Base-by-base conservation (phyloP, 2,329 filamentous ascomycete genomes). In the Pseudocercospora musae region DNA sequence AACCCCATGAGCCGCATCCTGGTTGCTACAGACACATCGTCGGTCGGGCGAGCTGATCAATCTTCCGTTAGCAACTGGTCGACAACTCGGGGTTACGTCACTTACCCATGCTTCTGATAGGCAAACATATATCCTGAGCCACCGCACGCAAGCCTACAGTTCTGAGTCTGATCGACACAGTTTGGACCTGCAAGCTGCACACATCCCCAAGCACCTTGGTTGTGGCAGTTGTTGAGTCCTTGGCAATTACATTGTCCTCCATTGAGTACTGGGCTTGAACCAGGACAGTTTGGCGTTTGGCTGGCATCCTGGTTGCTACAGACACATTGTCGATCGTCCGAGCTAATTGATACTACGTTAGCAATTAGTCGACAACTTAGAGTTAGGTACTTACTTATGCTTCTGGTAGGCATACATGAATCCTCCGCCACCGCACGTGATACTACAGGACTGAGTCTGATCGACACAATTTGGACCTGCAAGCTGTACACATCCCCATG, bases 401-500 rank as follows among this genome's bases (percentile, higher is more conserved):
- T 58, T 62, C 48, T 53, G 27, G 18, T 62, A 62, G 8, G 54
- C 44, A 53, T 44, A 57, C 15, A 25, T 25, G 6, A 25, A 25
- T 3, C 23, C 23, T 25, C 23, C 23, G 15, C 21, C 18, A 18
- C 27, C 44, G 21, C 59, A 61, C 3, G 40, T 29, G 13, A 18
- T 15, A 57, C 57, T 54, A 53, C 59, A 61, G 13, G 10, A 27
- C 20, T 52, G 15, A 11, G 59, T 62, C 54, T 58, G 53, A 15
- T 53, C 54, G 15, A 62, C 59, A 44, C 59, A 62, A 18, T 58
- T 52, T 13, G 44, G 54, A 4, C 59, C 59, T 2, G 2, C 53
- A 44, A 62, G 53, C 18, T 62, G 53, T 20, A 62, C 20, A 40
- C 59, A 61, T 13, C 59, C 59, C 42, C 27, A 52, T n/a, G 59